Conservation (phyloP, 192 early-diverging fungal species). For the Coemansia sp. region DNA sequence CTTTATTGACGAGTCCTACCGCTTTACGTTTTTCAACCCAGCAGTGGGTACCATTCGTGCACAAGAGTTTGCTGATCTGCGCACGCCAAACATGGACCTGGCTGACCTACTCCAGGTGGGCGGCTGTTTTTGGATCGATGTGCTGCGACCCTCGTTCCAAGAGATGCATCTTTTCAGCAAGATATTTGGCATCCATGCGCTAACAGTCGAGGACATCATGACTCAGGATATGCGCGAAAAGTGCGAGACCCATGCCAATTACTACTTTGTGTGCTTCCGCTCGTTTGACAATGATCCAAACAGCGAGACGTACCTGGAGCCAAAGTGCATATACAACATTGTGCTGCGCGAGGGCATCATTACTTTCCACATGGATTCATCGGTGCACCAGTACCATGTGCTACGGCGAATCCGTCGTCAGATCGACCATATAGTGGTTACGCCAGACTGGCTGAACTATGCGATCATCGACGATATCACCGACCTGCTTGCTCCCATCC, state of each 20-base stretch:
- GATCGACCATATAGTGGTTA: slow-evolving; percentile 78
- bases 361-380: slow-evolving; percentile 81
- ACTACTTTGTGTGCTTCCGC: slow-evolving; percentile 90
- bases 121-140: slow-evolving; percentile 76
- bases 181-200: slow-evolving; percentile 72
- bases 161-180: slow-evolving; percentile 66
- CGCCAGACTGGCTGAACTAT: slow-evolving; percentile 96
- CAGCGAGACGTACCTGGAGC: slow-evolving; percentile 61
- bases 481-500: slow-evolving; percentile 83
- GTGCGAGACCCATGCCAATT: slow-evolving; percentile 68
- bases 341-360: slow-evolving; percentile 68
- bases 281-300: slow-evolving; percentile 66
- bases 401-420: slow-evolving; percentile 80
- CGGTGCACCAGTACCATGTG: slow-evolving; percentile 80
- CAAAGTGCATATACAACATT: slow-evolving; percentile 63
- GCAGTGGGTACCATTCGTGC: slow-evolving; percentile 62
- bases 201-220: slow-evolving; percentile 89
- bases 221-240: slow-evolving; percentile 93
- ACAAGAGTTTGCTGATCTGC: slow-evolving; percentile 53
- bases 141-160: slow-evolving; percentile 57
- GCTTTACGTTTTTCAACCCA: slow-evolving; percentile 68
- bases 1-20: slow-evolving; percentile 54
- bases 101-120: slow-evolving; percentile 31
- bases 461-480: slow-evolving; percentile 94
- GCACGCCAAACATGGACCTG: slow-evolving; percentile 45